A percentile compares a stretch with the other conserved stretches of the same genome.
These are phyloP conservation scores for Coniochaeta sp. DNA, from an alignment of 2,329 filamentous ascomycete species.

Conservation along the genomic window DNA sequence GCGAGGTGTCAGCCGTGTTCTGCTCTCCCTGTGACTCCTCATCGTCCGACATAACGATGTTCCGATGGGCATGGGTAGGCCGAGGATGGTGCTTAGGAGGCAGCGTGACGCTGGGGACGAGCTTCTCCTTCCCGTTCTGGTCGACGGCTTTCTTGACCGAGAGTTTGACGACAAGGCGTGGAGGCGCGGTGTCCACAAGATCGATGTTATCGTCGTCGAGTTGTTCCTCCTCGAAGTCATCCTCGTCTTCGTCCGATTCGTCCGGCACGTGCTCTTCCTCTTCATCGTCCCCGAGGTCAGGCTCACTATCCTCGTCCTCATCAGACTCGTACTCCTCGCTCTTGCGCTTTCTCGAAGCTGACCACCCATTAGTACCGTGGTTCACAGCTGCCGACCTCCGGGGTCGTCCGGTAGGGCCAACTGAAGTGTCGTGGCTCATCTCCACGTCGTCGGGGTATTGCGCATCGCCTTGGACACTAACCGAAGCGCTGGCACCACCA, in stretches of 20 bases:
- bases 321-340: constrained; percentile 48
- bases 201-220: constrained; percentile 29
- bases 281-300: constrained; percentile 68
- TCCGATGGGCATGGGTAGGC: constrained; percentile 9
- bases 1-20: neutral
- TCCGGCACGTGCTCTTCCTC: constrained; percentile 59
- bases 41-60: constrained; percentile 16
- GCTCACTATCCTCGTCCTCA: constrained; percentile 63
- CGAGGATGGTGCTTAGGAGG: constrained; percentile 9
- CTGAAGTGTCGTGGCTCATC: constrained; percentile 28
- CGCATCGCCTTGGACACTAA: constrained; percentile 37
- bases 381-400: constrained; percentile 41
- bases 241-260: constrained; percentile 47
- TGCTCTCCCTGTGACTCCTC: constrained; percentile 8
- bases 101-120: constrained; percentile 16
- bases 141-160: constrained; percentile 38
- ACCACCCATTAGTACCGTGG: constrained; percentile 43
- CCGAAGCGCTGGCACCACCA: constrained; percentile 37
- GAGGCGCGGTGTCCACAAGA: constrained; percentile 10
- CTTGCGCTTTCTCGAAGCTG: constrained; percentile 28
- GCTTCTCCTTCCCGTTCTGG: constrained; percentile 23
- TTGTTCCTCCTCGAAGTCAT: constrained; percentile 46
- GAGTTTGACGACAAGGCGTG: constrained; percentile 65
- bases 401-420: constrained; percentile 40
- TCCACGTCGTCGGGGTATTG: constrained; percentile 21